These are phyloP conservation scores for Neltuma alba DNA, from an alignment of 306 rosid species.

Conservation along the genomic window DNA sequence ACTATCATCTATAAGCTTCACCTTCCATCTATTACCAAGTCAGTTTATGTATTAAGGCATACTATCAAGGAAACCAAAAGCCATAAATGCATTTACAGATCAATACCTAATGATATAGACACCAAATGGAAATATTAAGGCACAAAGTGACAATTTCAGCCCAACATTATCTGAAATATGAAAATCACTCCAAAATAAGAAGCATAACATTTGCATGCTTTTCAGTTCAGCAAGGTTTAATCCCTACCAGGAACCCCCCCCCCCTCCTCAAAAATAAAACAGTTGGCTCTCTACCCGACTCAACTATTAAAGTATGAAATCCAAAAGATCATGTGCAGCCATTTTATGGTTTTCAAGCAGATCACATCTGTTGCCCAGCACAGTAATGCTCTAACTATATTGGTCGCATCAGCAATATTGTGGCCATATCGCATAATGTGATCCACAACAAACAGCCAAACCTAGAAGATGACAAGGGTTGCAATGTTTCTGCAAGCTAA, in stretches of 20 bases:
- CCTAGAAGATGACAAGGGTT: background rate
- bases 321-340: background rate
- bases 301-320: background rate
- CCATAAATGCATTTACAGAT: background rate
- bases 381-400: background rate
- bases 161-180: slow-evolving; percentile 5
- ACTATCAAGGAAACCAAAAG: background rate
- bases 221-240: background rate
- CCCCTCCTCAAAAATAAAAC: background rate
- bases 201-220: background rate
- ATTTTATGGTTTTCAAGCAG: background rate
- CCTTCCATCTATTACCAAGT: slow-evolving; percentile 50
- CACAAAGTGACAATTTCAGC: background rate
- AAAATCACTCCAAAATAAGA: background rate
- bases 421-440: background rate
- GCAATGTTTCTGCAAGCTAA: background rate
- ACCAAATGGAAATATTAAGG: background rate
- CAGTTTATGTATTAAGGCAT: slow-evolving; percentile 23
- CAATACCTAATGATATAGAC: background rate
- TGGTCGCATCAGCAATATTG: background rate
- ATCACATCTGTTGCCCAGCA: background rate
- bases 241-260: background rate
- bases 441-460: background rate
- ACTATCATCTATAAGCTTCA: slow-evolving; percentile 39
- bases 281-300: background rate